phyloP scores from a whole-genome alignment of 176 grass and related monocot species.

The Pharus latifolius region DNA sequence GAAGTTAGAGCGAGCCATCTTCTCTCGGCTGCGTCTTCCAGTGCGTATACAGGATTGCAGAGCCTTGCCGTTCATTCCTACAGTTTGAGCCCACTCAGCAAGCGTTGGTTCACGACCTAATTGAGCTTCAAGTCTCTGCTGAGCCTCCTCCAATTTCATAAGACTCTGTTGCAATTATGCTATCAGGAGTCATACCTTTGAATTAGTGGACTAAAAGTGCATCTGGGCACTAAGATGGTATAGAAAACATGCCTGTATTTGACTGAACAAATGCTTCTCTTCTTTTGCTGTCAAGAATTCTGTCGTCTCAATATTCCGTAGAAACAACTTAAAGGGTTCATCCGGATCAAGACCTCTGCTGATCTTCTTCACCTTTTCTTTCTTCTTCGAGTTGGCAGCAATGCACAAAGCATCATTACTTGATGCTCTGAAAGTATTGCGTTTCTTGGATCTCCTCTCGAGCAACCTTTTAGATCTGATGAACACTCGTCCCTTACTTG shows the following conservation, averaged over 20 bases:
- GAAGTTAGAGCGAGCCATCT: constrained; percentile 70
- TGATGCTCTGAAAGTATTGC: constrained; percentile 7
- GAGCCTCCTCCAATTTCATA: constrained; percentile 58
- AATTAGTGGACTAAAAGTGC: not conserved
- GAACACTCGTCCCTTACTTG: constrained; percentile 27
- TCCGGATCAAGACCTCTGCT: constrained; percentile 36
- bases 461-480: constrained; percentile 40
- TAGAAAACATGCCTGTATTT: constrained; percentile 52
- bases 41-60: constrained; percentile 37
- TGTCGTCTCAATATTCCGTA: constrained; percentile 48
- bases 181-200: not conserved
- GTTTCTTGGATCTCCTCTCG: constrained; percentile 47
- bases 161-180: constrained; percentile 23
- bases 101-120: constrained; percentile 50
- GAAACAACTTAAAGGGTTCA: constrained; percentile 51
- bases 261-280: constrained; percentile 46
- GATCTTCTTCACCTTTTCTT: constrained; percentile 34
- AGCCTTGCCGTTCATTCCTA: constrained; percentile 53
- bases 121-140: constrained; percentile 36
- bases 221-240: not conserved
- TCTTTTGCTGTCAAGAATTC: constrained; percentile 55
- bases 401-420: constrained; percentile 1
- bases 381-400: not conserved
- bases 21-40: constrained; percentile 49
- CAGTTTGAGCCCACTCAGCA: constrained; percentile 58